These are phyloP conservation scores for Skeletonema grethae DNA, from an alignment of 108 stramenopile genomes.

Conservation along the genomic window DNA sequence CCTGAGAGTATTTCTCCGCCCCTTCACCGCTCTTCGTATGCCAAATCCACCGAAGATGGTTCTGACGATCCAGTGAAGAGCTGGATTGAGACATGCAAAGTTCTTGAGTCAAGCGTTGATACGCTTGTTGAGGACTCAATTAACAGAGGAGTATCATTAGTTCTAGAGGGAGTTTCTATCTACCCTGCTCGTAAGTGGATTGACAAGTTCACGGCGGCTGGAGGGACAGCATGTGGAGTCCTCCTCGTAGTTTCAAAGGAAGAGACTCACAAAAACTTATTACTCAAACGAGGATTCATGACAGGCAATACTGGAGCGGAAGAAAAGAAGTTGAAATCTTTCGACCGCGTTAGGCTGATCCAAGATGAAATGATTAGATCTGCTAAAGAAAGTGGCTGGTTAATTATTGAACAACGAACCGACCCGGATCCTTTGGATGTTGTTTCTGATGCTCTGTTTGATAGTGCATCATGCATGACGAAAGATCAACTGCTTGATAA, in stretches of 20 bases:
- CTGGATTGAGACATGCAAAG: constrained; percentile 69
- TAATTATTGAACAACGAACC: constrained; percentile 58
- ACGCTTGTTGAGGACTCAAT: constrained; percentile 65
- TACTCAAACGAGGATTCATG: constrained; percentile 52
- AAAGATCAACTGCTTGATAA: constrained; percentile 7
- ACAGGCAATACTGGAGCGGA: constrained; percentile 51
- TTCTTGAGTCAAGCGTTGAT: constrained; percentile 52
- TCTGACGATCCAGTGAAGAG: constrained; percentile 57
- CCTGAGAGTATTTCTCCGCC: constrained; percentile 57
- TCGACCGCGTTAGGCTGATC: constrained; percentile 62
- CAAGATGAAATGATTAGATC: constrained; percentile 70
- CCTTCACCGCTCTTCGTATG: constrained; percentile 67
- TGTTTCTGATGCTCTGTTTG: constrained; percentile 37
- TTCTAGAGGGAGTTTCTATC: constrained; percentile 69
- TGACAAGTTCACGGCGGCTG: constrained; percentile 50
- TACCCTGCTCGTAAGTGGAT: constrained; percentile 49
- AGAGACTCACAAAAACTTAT: constrained; percentile 55
- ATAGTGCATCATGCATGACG: constrained; percentile 1
- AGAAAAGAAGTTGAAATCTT: constrained; percentile 52
- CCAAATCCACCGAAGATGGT: constrained; percentile 33
- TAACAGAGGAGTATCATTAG: constrained; percentile 52
- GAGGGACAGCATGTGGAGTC: constrained; percentile 59
- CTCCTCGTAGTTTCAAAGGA: constrained; percentile 55
- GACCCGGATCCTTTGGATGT: constrained; percentile 65
- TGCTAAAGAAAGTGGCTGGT: constrained; percentile 59